These are phyloP conservation scores for Phyllosticta citribraziliensis DNA, from an alignment of 2,329 filamentous ascomycete genomes.

Conservation along the genomic window DNA sequence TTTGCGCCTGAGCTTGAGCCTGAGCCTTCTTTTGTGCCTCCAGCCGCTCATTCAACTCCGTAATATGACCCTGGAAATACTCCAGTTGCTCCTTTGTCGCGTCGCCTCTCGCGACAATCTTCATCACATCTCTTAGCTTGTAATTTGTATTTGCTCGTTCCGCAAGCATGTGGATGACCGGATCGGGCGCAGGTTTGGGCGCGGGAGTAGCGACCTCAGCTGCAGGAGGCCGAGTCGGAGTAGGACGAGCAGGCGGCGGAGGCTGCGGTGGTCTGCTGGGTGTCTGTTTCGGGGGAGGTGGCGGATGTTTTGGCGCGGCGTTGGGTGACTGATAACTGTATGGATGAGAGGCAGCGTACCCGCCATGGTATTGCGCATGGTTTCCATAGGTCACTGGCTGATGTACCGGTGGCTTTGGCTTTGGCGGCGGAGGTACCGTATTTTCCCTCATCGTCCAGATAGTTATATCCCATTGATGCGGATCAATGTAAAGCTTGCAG, in stretches of 20 bases:
- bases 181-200: constrained; percentile 46
- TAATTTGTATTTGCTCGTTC: constrained; percentile 65
- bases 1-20: not conserved
- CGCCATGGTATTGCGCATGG: not conserved
- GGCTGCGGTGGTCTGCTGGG: constrained; percentile 16
- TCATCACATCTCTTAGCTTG: constrained; percentile 69
- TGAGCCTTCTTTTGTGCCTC: constrained; percentile 27
- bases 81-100: constrained; percentile 62
- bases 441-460: constrained; percentile 63
- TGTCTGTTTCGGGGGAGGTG: constrained; percentile 18
- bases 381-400: constrained; percentile 20
- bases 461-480: constrained; percentile 67
- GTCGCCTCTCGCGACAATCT: constrained; percentile 66
- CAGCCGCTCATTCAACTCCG: constrained; percentile 56
- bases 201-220: constrained; percentile 10
- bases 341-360: constrained; percentile 3
- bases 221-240: constrained; percentile 3
- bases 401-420: constrained; percentile 17
- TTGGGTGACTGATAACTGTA: constrained; percentile 9
- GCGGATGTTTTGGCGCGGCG: constrained; percentile 12
- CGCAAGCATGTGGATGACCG: constrained; percentile 71
- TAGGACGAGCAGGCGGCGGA: constrained; percentile 9
- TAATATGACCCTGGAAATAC: constrained; percentile 71
- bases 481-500: constrained; percentile 66
- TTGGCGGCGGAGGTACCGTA: constrained; percentile 35